Conservation (phyloP, 208 protist genomes). For the Leishmania gerbilli region DNA sequence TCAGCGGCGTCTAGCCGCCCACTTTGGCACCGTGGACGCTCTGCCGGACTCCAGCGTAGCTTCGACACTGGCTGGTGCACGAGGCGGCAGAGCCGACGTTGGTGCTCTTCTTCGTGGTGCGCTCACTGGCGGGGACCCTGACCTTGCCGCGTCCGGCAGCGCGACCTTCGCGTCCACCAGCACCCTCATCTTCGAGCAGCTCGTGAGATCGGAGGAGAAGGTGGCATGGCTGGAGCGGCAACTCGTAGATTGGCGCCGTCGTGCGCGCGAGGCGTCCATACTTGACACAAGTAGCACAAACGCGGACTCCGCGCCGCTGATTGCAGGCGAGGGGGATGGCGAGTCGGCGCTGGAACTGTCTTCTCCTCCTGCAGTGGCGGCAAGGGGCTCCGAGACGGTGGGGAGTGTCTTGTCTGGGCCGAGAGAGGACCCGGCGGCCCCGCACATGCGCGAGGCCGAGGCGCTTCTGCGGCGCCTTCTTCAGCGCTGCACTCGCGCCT, state of each 20-base stretch:
- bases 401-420: neutral
- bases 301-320: neutral
- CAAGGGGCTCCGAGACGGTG: neutral
- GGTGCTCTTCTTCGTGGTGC: neutral
- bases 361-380: neutral
- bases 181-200: conserved; percentile 35
- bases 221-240: conserved; percentile 34
- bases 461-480: conserved; percentile 22
- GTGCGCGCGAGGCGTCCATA: conserved; percentile 15
- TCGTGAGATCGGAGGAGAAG: conserved; percentile 32
- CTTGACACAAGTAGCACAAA: neutral
- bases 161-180: conserved; percentile 21
- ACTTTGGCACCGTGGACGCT: neutral
- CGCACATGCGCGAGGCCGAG: conserved; percentile 9
- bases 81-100: neutral
- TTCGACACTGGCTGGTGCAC: neutral
- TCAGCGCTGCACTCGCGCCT: conserved; percentile 25
- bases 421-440: conserved; percentile 18
- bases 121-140: neutral
- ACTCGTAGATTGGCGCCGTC: conserved; percentile 32
- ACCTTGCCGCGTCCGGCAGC: neutral
- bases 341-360: neutral
- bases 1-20: conserved; percentile 5
- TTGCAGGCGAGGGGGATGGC: neutral
- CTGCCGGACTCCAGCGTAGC: neutral